These are phyloP conservation scores for Meyerozyma carpophila DNA, from an alignment of 1,139 yeast genomes.

Conservation along the genomic window DNA sequence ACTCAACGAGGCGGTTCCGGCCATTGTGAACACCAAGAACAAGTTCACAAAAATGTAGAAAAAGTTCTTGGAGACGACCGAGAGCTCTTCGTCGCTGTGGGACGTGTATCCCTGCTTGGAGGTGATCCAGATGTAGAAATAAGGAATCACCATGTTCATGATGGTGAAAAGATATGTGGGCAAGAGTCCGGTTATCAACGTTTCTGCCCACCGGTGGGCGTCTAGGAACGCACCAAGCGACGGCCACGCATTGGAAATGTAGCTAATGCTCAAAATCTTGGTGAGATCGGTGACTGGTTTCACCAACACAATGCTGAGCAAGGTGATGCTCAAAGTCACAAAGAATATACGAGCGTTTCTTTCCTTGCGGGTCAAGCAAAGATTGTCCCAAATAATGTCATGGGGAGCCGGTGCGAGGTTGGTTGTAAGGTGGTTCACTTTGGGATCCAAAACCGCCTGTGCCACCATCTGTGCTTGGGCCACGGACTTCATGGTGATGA, in stretches of 20 bases:
- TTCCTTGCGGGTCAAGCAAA: conserved; percentile 53
- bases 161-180: conserved; percentile 73
- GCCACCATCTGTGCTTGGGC: conserved; percentile 87
- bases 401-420: conserved; percentile 77
- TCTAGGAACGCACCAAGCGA: conserved; percentile 55
- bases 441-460: conserved; percentile 73
- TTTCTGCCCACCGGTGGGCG: conserved; percentile 63
- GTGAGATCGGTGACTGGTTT: conserved; percentile 73
- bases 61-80: conserved; percentile 71
- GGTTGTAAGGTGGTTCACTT: conserved; percentile 67
- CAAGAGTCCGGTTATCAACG: conserved; percentile 65
- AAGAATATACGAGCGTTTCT: conserved; percentile 52
- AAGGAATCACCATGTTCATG: conserved; percentile 63
- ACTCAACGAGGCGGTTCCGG: conserved; percentile 76
- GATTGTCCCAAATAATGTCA: conserved; percentile 73
- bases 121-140: conserved; percentile 61
- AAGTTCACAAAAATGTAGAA: conserved; percentile 74
- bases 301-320: conserved; percentile 58
- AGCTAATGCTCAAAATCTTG: conserved; percentile 63
- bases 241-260: conserved; percentile 72
- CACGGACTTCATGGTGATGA: conserved; percentile 77
- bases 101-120: conserved; percentile 67
- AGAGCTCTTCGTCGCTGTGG: conserved; percentile 69
- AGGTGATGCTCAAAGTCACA: conserved; percentile 56
- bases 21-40: conserved; percentile 72